A percentile compares a stretch with the other conserved stretches of the same genome.
phyloP scores from a whole-genome alignment of 371 early-diverging fungal genomes.

The Conidiobolus incongruus region DNA sequence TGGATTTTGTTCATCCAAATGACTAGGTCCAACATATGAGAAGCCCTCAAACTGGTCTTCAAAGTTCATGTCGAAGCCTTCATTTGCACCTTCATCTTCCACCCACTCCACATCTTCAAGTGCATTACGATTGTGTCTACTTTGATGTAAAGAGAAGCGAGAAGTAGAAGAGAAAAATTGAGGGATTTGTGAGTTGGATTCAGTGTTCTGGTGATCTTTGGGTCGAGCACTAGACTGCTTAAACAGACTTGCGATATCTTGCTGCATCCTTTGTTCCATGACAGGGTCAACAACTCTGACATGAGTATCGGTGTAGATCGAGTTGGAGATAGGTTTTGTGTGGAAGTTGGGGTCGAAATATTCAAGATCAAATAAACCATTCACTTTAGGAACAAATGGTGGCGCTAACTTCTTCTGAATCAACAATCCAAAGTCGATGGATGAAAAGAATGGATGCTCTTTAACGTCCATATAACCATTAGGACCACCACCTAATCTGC shows the following conservation, averaged over 20 bases:
- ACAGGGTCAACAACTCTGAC: background rate
- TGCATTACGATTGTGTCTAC: background rate
- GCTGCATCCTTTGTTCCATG: background rate
- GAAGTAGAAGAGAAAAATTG: background rate
- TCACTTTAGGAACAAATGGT: slow-evolving; percentile 35
- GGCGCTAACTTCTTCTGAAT: slow-evolving; percentile 23
- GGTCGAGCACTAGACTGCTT: background rate
- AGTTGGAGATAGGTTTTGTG: background rate
- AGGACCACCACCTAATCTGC: slow-evolving; percentile 27
- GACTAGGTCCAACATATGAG: background rate
- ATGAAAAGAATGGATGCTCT: slow-evolving; percentile 30
- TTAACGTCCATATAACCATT: slow-evolving; percentile 26
- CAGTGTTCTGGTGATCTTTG: background rate
- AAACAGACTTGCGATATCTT: background rate
- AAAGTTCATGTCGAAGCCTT: background rate
- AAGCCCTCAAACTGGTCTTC: background rate
- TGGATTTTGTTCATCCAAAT: too few relatives aligned
- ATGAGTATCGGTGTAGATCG: background rate
- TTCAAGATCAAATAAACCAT: background rate
- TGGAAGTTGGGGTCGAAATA: slow-evolving; percentile 2
- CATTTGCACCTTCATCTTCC: too few relatives aligned
- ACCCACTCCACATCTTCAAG: too few relatives aligned
- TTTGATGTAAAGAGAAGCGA: background rate
- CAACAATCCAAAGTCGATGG: slow-evolving; percentile 26
- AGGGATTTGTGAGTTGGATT: background rate